A percentile compares a stretch with the other conserved stretches of the same genome.
Conservation (phyloP, 2,329 filamentous ascomycete genomes). For the Pyrenophora teres region DNA sequence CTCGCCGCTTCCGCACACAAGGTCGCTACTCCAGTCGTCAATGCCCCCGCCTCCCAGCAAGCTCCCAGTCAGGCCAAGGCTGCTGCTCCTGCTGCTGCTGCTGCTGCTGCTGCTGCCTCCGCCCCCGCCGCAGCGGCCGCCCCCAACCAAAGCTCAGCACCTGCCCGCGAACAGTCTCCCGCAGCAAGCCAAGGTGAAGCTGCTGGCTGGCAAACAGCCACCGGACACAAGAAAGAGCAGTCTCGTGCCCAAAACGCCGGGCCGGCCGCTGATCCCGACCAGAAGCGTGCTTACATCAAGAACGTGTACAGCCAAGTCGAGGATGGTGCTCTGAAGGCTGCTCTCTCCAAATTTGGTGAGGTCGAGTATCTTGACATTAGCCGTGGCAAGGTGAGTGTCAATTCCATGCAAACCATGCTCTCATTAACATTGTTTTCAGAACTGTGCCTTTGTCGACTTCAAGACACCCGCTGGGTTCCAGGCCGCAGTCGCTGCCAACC, state of each 20-base stretch:
- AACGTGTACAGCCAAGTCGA: constrained; percentile 90
- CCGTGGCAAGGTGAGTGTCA: constrained; percentile 71
- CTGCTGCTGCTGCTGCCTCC: constrained; percentile 34
- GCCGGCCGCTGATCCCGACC: constrained; percentile 69
- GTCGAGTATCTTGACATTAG: constrained; percentile 67
- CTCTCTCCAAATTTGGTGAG: constrained; percentile 71
- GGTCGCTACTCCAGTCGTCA: constrained; percentile 50
- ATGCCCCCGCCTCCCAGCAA: constrained; percentile 41
- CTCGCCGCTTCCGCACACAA: constrained; percentile 61
- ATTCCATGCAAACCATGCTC: not conserved
- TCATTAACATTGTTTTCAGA: constrained; percentile 59
- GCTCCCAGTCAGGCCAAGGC: constrained; percentile 42
- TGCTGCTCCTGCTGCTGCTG: constrained; percentile 15
- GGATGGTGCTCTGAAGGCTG: constrained; percentile 70
- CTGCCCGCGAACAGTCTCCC: constrained; percentile 46
- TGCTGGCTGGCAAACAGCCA: constrained; percentile 85
- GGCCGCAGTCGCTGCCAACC: constrained; percentile 81
- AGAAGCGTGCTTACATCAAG: constrained; percentile 88
- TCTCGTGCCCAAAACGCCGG: constrained; percentile 72
- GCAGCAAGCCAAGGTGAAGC: constrained; percentile 58
- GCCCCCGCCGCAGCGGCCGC: constrained; percentile 33
- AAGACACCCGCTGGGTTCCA: constrained; percentile 79
- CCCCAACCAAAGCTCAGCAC: constrained; percentile 38
- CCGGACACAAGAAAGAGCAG: constrained; percentile 80
- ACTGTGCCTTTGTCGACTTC: constrained; percentile 97